These are phyloP conservation scores for Solidago caesia DNA, from an alignment of 129 eudicot genomes.

Conservation along the genomic window DNA sequence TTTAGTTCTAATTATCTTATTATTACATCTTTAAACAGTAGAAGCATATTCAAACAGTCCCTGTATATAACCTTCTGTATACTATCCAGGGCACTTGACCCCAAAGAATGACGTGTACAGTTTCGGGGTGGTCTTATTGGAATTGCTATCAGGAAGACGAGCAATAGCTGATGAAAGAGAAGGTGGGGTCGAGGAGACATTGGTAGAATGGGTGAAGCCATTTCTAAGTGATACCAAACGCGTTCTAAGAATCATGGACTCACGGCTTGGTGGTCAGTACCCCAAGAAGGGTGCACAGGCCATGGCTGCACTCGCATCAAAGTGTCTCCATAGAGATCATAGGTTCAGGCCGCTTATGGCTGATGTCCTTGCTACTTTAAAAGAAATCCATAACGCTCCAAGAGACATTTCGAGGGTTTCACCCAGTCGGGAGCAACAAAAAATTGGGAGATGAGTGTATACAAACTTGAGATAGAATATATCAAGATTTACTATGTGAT, in stretches of 20 bases:
- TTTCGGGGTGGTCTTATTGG: constrained; percentile 72
- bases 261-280: constrained; percentile 75
- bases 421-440: constrained; percentile 12
- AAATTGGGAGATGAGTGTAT: constrained; percentile 25
- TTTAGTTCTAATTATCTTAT: no score
- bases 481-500: not conserved
- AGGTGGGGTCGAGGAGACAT: constrained; percentile 60
- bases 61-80: not conserved
- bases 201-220: constrained; percentile 83
- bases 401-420: constrained; percentile 30
- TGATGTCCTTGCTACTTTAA: constrained; percentile 49
- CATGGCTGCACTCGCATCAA: constrained; percentile 53
- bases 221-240: constrained; percentile 56
- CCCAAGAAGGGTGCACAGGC: constrained; percentile 64
- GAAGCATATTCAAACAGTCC: not conserved
- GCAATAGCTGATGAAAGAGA: constrained; percentile 60
- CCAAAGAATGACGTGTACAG: constrained; percentile 81
- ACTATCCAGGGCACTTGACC: constrained; percentile 57
- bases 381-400: constrained; percentile 37
- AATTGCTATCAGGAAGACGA: constrained; percentile 73
- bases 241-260: constrained; percentile 74
- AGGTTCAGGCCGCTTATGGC: constrained; percentile 60
- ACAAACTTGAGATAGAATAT: not conserved
- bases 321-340: constrained; percentile 62
- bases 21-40: not conserved